Base-by-base conservation (phyloP, 148 eudicot genomes). In the Oxyria digyna region DNA sequence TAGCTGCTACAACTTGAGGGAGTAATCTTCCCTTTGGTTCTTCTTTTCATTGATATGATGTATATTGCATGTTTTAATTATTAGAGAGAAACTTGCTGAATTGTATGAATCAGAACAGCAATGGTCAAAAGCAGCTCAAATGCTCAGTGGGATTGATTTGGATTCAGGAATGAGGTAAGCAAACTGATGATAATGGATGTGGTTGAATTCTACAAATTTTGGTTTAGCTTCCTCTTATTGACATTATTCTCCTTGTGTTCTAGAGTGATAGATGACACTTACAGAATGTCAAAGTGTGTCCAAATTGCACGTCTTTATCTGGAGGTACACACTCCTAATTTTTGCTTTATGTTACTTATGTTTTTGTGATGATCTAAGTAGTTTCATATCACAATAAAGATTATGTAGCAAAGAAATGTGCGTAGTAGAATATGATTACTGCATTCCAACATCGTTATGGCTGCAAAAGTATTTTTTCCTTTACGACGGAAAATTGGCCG, bases 91-190 rank as follows among this genome's bases (percentile, higher is more conserved):
- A 73, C 91, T 93, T 72, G 91, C 96, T 3, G 98, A 87, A 20
- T 75, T 93, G 67, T 93, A 83, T 57, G 98, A 93, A 72, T 90
- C 98, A n/a, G 96, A 89, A 80, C 83, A 93, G 73, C 78, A 81
- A 67, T 93, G 96, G 98, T 93, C 98, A 72, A 89, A 81, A 77
- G 98, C 98, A 49, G 98, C 98, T 62, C 95, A 93, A 73, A 93
- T 93, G 91, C 98, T 93, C 67, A 90, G 98, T 74, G 98, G 98
- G 79, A 93, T 90, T 81, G 97, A 93, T 83, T 76, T 93, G 64
- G 98, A 93, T 71, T 93, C 97, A 71, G 88, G 84, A 74, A 93
- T 93, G 98, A 87, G 98, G 98, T 93, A 38, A 20, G n/a, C 24
- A 13, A 52, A 14, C 13, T 37, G 8, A 2, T 31, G 45, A 35